Base-by-base conservation (phyloP, 495 filamentous ascomycete species). In the Aspergillus heteromorphus region DNA sequence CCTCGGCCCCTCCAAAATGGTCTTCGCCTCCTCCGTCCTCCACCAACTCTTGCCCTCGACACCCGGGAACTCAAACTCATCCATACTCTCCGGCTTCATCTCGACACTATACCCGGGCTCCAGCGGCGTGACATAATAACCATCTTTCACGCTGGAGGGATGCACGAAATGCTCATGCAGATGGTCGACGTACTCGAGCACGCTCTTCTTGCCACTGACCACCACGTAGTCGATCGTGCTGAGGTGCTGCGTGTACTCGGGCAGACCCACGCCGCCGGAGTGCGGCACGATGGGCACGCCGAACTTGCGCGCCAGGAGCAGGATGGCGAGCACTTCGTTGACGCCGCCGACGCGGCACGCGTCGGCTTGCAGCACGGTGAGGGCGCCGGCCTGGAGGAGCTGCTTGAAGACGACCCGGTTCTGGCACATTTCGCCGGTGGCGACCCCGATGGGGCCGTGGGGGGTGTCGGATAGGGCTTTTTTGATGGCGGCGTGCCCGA, bases 341-440 rank as follows among this genome's bases (percentile, higher is more conserved):
- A 96, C 87, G 45, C 92, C 92, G 30, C 92, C 92, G 54, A 97
- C 77, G 17, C 92, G 81, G 76, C 92, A 97, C 1, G 92, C 92
- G 59, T 97, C 92, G 56, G 92, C 85, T 71, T 97, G 92, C 62
- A 89, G 89, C 7, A 95, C 81, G 58, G 92, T 91, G 65, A 97
- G 84, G 40, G 91, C 88, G 51, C 86, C 83, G 29, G 82, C 71
- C 60, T 84, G 81, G 19, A 96, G 76, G 43, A 96, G 79, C 72
- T 96, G 91, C 79, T 96, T 96, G 80, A 96, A 95, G 54, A 96
- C 80, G 9, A 95, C 88, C 7, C 91, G 81, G 74, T 96, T 96
- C 77, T 96, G 91, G 75, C 89, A 95, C 91, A 96, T 96, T 74
- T 96, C 91, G 49, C 91, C 91, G 0, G 91, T 96, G 14, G 91